Evolutionary conservation across 768 basidiomycete genomes (phyloP), one percentile per base, ranked within the genome.

Genomic region (Serendipita indica): DNA sequence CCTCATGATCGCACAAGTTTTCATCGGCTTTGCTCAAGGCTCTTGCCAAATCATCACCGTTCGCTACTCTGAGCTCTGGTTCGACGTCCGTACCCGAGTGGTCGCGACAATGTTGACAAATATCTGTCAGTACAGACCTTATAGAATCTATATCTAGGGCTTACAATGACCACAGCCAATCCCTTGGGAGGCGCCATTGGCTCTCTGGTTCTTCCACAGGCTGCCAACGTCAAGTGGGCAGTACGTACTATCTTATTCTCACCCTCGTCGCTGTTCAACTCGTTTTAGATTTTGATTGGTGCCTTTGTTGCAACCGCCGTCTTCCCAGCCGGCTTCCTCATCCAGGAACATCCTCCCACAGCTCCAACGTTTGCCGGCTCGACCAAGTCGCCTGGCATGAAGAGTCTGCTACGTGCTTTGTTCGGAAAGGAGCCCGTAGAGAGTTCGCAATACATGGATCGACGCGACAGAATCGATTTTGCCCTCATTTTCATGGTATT

Each of bases 401-500:
- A 39, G 60, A 61, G 60, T 45, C 59, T 57, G 59, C 33, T 65
- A 39, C 52, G 60, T 33, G 61, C 35, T 30, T 58, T 60, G 60
- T 3, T 54, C 41, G 62, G 69, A 63, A 58, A 71, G 4, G 69
- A 70, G 6, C 58, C 49, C 22, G n/a, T 54, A 2, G 65, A 68
- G 14, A 77, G 78, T 12, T 72, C 75, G 1, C 49, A 54, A 54
- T 70, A 73, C 58, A 89, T 91, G 84, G 72, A 79, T 3, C 46
- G 62, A 0, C 77, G 77, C 13, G 83, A 90, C 71, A 77, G 86
- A 33, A 33, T 83, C 6, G 89, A 92, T 64, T 89, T 89, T 61
- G 68, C 64, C 5, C 78, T 89, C 35, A 60, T 88, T 3, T 66
- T 72, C 0, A 33, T 76, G 12, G 67, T 82, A 13, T 91, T 91